phyloP scores from a whole-genome alignment of 345 rosid species.

The Euphorbia pulcherrima region DNA sequence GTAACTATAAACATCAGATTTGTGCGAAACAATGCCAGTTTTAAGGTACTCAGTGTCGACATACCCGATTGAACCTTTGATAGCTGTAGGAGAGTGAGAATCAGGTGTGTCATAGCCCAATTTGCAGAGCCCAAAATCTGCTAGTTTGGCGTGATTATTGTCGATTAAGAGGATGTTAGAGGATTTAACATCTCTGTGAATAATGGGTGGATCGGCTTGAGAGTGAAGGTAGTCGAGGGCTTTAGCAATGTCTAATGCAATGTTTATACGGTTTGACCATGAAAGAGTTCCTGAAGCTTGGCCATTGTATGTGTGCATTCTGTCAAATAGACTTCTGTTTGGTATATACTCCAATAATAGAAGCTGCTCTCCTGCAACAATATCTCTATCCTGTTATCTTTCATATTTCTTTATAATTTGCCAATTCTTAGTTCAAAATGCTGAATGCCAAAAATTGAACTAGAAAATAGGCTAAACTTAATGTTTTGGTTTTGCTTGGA shows the following conservation, averaged over 20 bases:
- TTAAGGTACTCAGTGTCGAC: conserved; percentile 33
- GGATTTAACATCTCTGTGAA: conserved; percentile 63
- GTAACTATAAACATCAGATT: conserved; percentile 41
- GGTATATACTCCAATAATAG: conserved; percentile 38
- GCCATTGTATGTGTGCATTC: conserved; percentile 38
- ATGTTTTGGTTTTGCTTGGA: no score
- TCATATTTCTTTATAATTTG: no score
- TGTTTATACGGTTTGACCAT: conserved; percentile 40
- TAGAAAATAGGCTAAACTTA: no score
- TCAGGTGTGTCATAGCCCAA: conserved; percentile 23
- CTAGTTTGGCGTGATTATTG: conserved; percentile 37
- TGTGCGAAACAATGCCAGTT: conserved; percentile 33
- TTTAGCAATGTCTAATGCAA: conserved; percentile 43
- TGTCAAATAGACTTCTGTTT: conserved; percentile 45
- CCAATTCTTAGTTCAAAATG: no score
- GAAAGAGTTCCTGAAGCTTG: conserved; percentile 29
- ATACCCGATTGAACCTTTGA: conserved; percentile 41
- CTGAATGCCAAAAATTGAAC: no score
- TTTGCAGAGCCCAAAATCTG: conserved; percentile 47
- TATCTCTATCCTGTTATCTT: background rate
- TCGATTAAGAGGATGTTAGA: conserved; percentile 40
- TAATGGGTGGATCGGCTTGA: conserved; percentile 38
- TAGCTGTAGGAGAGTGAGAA: conserved; percentile 18
- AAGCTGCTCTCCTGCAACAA: conserved; percentile 41
- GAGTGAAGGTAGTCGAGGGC: conserved; percentile 45